Conservation (phyloP, 345 rosid genomes). For the Noccaea caerulescens region DNA sequence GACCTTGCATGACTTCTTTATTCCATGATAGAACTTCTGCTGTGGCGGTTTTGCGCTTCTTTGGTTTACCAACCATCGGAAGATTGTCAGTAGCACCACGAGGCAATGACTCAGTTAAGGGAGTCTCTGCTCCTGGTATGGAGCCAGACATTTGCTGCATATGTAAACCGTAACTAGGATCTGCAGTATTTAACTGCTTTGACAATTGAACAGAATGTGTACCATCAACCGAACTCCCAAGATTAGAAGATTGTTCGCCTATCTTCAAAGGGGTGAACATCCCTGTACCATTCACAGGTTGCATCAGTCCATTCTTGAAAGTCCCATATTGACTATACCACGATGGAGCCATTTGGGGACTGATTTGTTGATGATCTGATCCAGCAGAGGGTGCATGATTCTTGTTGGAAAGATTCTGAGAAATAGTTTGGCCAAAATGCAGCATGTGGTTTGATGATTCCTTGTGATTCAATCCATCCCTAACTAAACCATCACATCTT, state of each 20-base stretch:
- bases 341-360: constrained; percentile 78
- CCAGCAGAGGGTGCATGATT: constrained; percentile 48
- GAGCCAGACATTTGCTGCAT: constrained; percentile 42
- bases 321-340: constrained; percentile 78
- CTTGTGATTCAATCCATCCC: constrained; percentile 44
- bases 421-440: constrained; percentile 46
- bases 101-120: constrained; percentile 47
- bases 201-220: constrained; percentile 42
- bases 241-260: constrained; percentile 50
- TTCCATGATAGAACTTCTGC: constrained; percentile 68
- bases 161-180: no score
- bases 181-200: constrained; percentile 40
- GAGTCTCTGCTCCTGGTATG: constrained; percentile 46
- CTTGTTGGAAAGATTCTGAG: constrained; percentile 45
- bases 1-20: constrained; percentile 56
- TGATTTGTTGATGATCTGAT: constrained; percentile 60
- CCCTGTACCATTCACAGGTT: constrained; percentile 50
- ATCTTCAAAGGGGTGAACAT: constrained; percentile 46
- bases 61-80: constrained; percentile 45
- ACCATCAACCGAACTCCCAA: constrained; percentile 55
- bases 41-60: constrained; percentile 70
- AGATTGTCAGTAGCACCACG: constrained; percentile 46
- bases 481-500: constrained; percentile 47
- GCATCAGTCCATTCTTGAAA: constrained; percentile 68
- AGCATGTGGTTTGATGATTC: constrained; percentile 40